phyloP scores from a whole-genome alignment of 352 stramenopile genomes.

The Globisporangium middletonii region DNA sequence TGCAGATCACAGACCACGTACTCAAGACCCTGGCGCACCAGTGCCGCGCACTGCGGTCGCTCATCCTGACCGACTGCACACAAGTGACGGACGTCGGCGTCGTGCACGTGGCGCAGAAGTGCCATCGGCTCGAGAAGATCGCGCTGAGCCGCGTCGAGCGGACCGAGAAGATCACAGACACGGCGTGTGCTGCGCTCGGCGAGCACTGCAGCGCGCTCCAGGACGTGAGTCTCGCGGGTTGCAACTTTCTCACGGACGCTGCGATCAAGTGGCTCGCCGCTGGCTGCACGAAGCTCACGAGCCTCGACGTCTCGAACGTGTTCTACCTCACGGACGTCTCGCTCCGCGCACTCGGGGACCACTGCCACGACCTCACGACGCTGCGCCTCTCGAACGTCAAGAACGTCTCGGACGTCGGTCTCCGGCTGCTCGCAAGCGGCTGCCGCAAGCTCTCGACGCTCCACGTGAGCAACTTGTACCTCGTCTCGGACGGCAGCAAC shows the following conservation, averaged over 20 bases:
- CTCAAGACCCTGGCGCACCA: slow-evolving; percentile 76
- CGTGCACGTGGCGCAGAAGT: slow-evolving; percentile 75
- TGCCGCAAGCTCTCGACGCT: slow-evolving; percentile 77
- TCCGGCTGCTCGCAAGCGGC: slow-evolving; percentile 78
- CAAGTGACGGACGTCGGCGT: slow-evolving; percentile 83
- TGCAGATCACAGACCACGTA: slow-evolving; percentile 79
- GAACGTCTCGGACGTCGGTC: slow-evolving; percentile 74
- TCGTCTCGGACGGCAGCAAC: slow-evolving; percentile 91
- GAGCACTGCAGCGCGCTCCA: slow-evolving; percentile 46
- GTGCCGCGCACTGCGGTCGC: slow-evolving; percentile 49
- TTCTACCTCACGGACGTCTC: slow-evolving; percentile 82
- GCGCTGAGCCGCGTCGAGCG: slow-evolving; percentile 50
- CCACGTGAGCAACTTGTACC: slow-evolving; percentile 75
- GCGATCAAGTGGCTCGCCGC: slow-evolving; percentile 86
- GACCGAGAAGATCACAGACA: slow-evolving; percentile 84
- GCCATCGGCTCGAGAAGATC: slow-evolving; percentile 64
- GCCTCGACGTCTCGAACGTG: slow-evolving; percentile 78
- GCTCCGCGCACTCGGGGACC: slow-evolving; percentile 38
- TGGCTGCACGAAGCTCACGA: slow-evolving; percentile 66
- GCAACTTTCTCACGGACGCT: slow-evolving; percentile 86
- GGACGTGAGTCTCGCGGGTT: slow-evolving; percentile 75
- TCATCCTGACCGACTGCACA: slow-evolving; percentile 76
- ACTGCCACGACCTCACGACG: slow-evolving; percentile 26
- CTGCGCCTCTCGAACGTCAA: slow-evolving; percentile 62
- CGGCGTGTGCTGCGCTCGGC: slow-evolving; percentile 73